Percentiles rank a stretch among this genome's conserved stretches.
These are phyloP conservation scores for Stereum hirsutum DNA, from an alignment of 1,284 basidiomycete species.

Conservation along the genomic window DNA sequence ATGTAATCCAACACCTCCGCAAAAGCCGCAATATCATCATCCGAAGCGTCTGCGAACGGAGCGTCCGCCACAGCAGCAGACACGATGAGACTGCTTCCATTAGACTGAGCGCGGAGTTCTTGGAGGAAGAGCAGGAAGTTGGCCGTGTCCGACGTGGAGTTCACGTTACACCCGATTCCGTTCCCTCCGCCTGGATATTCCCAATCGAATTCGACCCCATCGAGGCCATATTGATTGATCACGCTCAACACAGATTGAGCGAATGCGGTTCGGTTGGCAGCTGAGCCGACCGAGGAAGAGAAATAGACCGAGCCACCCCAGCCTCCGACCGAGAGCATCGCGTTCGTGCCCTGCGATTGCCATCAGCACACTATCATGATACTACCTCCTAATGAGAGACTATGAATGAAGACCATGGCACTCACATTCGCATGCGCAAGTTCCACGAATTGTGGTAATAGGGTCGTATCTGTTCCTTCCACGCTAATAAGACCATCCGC, in stretches of 20 bases:
- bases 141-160: conserved; percentile 50
- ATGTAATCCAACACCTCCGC: conserved; percentile 58
- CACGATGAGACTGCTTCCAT: conserved; percentile 30
- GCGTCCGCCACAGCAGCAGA: conserved; percentile 47
- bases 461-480: conserved; percentile 30
- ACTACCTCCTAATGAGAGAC: not conserved
- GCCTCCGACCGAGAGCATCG: conserved; percentile 78
- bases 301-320: conserved; percentile 80
- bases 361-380: not conserved
- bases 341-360: conserved; percentile 44
- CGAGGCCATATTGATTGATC: conserved; percentile 57
- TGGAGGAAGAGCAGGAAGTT: conserved; percentile 50
- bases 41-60: conserved; percentile 48
- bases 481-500: conserved; percentile 27
- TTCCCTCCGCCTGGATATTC: conserved; percentile 22
- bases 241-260: conserved; percentile 54
- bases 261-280: conserved; percentile 55
- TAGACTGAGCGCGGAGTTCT: conserved; percentile 29
- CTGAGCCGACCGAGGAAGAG: conserved; percentile 61
- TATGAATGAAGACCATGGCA: conserved; percentile 17
- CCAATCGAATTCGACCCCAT: conserved; percentile 84
- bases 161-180: conserved; percentile 61
- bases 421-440: conserved; percentile 45
- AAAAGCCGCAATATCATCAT: conserved; percentile 48
- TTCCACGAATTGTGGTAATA: conserved; percentile 43